These are phyloP conservation scores for Litsea cubeba DNA, from an alignment of 164 flowering plant species.

Conservation along the genomic window DNA sequence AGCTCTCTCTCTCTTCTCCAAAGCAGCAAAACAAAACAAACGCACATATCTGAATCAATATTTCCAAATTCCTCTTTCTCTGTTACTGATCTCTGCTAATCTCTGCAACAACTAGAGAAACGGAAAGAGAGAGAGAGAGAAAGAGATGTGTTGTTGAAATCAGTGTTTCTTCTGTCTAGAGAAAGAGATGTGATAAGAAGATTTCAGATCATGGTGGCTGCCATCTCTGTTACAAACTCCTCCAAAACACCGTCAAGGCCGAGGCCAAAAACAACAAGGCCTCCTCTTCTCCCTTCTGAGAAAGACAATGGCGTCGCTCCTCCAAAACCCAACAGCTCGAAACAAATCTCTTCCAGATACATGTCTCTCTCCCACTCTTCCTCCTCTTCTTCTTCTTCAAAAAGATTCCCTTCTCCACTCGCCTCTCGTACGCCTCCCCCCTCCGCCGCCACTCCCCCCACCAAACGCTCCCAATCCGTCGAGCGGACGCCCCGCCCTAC, in stretches of 20 bases:
- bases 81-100: not conserved
- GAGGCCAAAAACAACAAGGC: conserved; percentile 13
- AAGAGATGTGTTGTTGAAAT: not conserved
- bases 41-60: not conserved
- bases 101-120: not conserved
- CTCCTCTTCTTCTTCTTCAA: conserved; percentile 30
- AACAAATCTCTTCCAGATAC: conserved; percentile 68
- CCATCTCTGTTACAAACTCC: not conserved
- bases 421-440: conserved; percentile 17
- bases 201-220: not conserved
- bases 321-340: conserved; percentile 31
- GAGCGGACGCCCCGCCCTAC: conserved; percentile 47
- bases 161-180: not conserved
- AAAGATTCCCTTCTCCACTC: conserved; percentile 68
- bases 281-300: conserved; percentile 53
- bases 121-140: not conserved
- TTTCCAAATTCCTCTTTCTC: not conserved
- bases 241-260: not conserved
- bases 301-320: conserved; percentile 35
- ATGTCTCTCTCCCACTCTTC: conserved; percentile 31
- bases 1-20: not conserved
- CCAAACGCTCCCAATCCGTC: conserved; percentile 65
- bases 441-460: conserved; percentile 10
- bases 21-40: not conserved
- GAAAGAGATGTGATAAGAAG: not conserved